These are phyloP conservation scores for Rhodotorula paludigena DNA, from an alignment of 768 basidiomycete genomes.

Conservation along the genomic window DNA sequence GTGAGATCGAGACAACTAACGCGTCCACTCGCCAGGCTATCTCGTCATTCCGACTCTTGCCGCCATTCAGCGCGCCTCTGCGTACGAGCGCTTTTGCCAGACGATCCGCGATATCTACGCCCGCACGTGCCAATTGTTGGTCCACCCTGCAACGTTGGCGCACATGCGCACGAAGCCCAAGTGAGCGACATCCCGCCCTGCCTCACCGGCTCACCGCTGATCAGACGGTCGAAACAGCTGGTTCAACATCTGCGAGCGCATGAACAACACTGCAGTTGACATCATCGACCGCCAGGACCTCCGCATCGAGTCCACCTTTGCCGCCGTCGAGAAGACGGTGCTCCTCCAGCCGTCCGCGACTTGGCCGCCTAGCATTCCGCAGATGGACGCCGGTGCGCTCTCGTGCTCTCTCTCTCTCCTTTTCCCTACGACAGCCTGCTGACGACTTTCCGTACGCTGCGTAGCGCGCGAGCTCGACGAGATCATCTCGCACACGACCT, in stretches of 20 bases:
- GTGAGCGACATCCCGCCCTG: background rate
- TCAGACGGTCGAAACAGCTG: background rate
- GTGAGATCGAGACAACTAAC: too few species aligned
- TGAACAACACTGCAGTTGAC: background rate
- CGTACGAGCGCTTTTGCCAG: conserved; percentile 12
- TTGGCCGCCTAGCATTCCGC: background rate
- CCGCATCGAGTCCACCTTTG: background rate
- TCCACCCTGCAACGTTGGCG: conserved; percentile 17
- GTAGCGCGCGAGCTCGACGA: conserved; percentile 15
- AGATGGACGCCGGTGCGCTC: background rate
- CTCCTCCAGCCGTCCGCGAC: background rate
- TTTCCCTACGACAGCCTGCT: background rate
- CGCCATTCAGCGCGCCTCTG: conserved; percentile 1
- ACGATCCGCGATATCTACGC: background rate
- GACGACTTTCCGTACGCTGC: background rate
- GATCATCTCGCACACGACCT: background rate
- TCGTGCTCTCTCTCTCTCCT: background rate
- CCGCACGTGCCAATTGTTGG: background rate
- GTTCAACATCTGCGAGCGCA: background rate
- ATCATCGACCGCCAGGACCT: conserved; percentile 5
- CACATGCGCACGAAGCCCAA: background rate
- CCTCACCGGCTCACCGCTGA: background rate
- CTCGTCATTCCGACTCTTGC: background rate
- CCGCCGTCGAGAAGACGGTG: background rate
- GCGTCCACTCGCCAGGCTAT: conserved; percentile 15